Evolutionary conservation across 1,284 basidiomycete species (phyloP), one percentile per base, ranked within the genome.

Genomic region (Xanthoconium separans): DNA sequence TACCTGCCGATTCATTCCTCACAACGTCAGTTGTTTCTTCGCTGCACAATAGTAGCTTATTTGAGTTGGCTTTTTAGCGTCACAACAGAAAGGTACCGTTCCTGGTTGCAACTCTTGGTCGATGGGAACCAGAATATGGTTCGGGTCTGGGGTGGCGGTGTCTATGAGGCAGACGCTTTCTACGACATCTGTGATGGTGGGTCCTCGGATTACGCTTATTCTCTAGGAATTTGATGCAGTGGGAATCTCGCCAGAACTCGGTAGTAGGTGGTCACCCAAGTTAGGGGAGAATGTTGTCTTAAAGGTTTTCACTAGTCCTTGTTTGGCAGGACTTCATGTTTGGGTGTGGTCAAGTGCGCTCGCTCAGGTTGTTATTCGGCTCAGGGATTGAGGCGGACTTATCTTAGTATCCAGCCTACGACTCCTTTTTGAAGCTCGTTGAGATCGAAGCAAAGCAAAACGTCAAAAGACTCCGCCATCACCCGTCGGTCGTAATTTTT

Each of bases 321-420:
- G 89, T 93, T 22, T 93, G 91, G 91, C 90, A 93, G 71, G 91
- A 93, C 69, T 92, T 93, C 69, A 85, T 89, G 81, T 93, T 94
- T 66, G 90, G 84, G 15, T 94, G 91, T 65, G 92, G 91, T 34
- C 79, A 87, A 70, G 84, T 85, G 58, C 33, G 64, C 45, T 48
- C 18, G 15, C 39, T 55, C 34, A 13, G 11, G 36, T 44, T 43
- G 65, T 60, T 13, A 10, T 29, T 33, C 44, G 45, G 50, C 37
- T 45, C 16, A 49, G 27, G 27, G 39, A 34, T 34, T 54, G 29
- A 54, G 33, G 24, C 42, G 33, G 37, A 36, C 22, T 13, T 53
- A 39, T 49, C 47, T 41, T 53, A 84, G 79, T 93, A 93, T 65
- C 91, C 91, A 0, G 90, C 87, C 5, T 83, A 92, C 59, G 81